Evolutionary conservation across 2,329 filamentous ascomycete species (phyloP), one percentile per base, ranked within the genome.

Genomic region (Ceratocystis albifundus): DNA sequence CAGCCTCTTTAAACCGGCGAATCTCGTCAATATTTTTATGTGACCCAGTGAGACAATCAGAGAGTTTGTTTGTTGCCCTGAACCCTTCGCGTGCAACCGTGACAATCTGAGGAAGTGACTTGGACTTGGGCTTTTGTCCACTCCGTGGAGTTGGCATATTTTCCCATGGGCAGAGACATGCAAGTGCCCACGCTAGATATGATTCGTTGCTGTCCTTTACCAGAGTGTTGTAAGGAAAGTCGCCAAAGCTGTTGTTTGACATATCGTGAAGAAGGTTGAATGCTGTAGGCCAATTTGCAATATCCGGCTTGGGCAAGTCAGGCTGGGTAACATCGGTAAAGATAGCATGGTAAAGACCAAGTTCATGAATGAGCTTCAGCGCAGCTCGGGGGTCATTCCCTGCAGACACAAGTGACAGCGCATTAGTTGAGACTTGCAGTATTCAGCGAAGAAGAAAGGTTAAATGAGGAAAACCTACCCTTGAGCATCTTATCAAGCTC

Each of bases 401-500:
- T 81, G 32, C 45, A 61, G 10, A 55, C 17, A 50, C 15, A 8
- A 15, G 65, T 59, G 7, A 44, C 20, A 32, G 15, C 25, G 62
- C 20, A 53, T 45, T 65, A 65, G 28, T 15, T 25, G 25, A 36
- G 5, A 20, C 17, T n/a, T 28, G n/a, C 3, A 10, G 17, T 48
- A 5, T 8, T 48, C 28, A 15, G 36, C 36, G 36, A 1, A 41
- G 36, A 41, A 41, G 3, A 41, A 41, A 41, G 15, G 36, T 41
- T 3, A 4, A 5, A 36, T 46, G 17, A 17, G 12, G 22, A 7
- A 45, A 8, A 61, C 69, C 67, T 73, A 82, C 89, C 88, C 75
- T 84, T 87, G 20, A 97, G 78, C 86, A 96, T 96, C 79, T 97
- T 97, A 72, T 93, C 89, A 2, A 96, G 72, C 74, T 99, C 94